phyloP scores from a whole-genome alignment of 2,329 filamentous ascomycete species.

The Rachicladosporium sp. region DNA sequence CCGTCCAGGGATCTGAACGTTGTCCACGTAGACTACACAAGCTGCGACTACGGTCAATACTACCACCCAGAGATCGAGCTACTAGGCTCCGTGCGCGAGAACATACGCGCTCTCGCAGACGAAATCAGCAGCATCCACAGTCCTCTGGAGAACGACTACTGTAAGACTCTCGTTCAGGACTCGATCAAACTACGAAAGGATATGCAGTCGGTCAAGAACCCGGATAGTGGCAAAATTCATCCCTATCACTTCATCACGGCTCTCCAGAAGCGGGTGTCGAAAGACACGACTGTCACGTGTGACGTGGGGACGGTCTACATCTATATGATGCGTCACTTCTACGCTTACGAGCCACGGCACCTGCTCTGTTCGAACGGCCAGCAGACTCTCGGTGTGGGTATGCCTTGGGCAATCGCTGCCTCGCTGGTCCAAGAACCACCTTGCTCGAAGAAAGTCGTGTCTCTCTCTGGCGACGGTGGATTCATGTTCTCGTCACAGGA shows the following conservation, averaged over 20 bases:
- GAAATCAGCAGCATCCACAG: slow-evolving; percentile 21
- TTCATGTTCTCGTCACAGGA: slow-evolving; percentile 39
- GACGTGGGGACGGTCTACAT: slow-evolving; percentile 40
- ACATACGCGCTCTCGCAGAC: slow-evolving; percentile 25
- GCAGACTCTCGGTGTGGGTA: slow-evolving; percentile 36
- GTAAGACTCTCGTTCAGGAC: slow-evolving; percentile 1
- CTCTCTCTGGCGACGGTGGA: slow-evolving; percentile 35
- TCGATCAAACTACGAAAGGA: slow-evolving; percentile 3
- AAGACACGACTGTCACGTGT: slow-evolving; percentile 29
- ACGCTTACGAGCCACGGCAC: slow-evolving; percentile 31
- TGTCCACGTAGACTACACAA: slow-evolving; percentile 33
- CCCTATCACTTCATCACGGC: slow-evolving; percentile 34
- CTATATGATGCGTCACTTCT: slow-evolving; percentile 35
- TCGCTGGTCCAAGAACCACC: slow-evolving; percentile 32
- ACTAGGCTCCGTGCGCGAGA: slow-evolving; percentile 31
- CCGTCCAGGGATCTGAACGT: slow-evolving; percentile 24
- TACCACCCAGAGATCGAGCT: slow-evolving; percentile 32
- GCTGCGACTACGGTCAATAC: slow-evolving; percentile 28
- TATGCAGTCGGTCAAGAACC: slow-evolving; percentile 16
- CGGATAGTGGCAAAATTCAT: slow-evolving; percentile 24
- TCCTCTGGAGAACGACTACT: slow-evolving; percentile 24
- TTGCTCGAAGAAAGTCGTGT: slow-evolving; percentile 32
- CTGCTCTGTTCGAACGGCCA: slow-evolving; percentile 38
- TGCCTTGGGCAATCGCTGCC: slow-evolving; percentile 37
- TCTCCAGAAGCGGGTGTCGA: slow-evolving; percentile 29